phyloP scores from a whole-genome alignment of 2,329 filamentous ascomycete species.

The Microdochium bolleyi region DNA sequence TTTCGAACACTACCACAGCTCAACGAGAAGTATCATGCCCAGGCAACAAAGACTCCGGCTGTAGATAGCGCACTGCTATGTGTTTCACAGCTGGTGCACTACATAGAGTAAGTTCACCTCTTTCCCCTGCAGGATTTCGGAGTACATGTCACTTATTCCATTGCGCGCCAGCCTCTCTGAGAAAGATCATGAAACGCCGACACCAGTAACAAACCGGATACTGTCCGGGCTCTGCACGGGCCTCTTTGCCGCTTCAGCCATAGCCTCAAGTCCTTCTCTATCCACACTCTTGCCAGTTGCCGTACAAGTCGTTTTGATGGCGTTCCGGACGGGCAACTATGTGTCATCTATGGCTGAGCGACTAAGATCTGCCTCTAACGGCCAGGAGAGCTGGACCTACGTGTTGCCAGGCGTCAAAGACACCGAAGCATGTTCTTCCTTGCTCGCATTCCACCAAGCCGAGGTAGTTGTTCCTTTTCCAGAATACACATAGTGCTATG shows the following conservation, averaged over 20 bases:
- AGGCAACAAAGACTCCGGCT: constrained; percentile 48
- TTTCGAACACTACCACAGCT: constrained; percentile 58
- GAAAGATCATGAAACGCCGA: constrained; percentile 46
- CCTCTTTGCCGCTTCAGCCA: constrained; percentile 59
- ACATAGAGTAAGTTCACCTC: constrained; percentile 50
- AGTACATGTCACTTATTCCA: constrained; percentile 16
- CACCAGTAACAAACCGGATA: constrained; percentile 39
- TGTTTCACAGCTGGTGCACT: constrained; percentile 58
- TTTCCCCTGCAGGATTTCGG: neutral
- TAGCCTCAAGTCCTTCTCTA: constrained; percentile 55
- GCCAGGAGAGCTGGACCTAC: constrained; percentile 57
- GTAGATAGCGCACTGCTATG: constrained; percentile 59
- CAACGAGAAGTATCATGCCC: constrained; percentile 55
- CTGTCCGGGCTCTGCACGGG: constrained; percentile 62
- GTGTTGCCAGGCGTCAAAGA: constrained; percentile 52
- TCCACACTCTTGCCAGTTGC: constrained; percentile 54
- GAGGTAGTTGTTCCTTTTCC: constrained; percentile 28
- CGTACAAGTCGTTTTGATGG: constrained; percentile 55
- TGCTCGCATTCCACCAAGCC: constrained; percentile 49
- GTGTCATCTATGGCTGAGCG: constrained; percentile 41
- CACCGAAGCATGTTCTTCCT: constrained; percentile 36
- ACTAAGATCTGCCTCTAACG: constrained; percentile 27
- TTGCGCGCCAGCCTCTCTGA: constrained; percentile 33
- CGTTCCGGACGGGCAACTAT: constrained; percentile 56
- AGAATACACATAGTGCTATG: neutral